Conservation (phyloP, 2,329 filamentous ascomycete species). For the Rutstroemia sp. region DNA sequence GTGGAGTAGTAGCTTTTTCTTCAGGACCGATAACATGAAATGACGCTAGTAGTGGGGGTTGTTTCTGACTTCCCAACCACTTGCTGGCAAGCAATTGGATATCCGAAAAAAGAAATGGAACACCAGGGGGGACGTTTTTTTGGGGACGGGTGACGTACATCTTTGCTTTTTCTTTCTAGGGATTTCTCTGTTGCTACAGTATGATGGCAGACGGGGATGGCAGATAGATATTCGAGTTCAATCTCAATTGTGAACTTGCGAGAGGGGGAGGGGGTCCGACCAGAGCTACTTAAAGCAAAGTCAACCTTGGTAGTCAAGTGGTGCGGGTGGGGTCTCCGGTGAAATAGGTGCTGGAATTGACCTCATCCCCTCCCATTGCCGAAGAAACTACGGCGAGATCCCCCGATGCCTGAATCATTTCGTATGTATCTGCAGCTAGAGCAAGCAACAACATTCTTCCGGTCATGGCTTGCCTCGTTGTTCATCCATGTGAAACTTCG, state of each 20-base stretch:
- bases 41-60: slow-evolving; percentile 17
- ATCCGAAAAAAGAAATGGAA: slow-evolving; percentile 4
- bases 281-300: neutral
- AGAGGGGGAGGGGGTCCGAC: neutral
- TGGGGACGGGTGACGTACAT: neutral
- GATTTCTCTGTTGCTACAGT: no score
- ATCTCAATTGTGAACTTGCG: no score
- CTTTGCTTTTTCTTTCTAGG: neutral
- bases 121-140: neutral
- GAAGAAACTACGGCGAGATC: slow-evolving; percentile 9
- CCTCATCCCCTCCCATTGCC: neutral
- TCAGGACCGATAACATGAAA: slow-evolving; percentile 17
- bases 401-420: neutral
- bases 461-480: neutral
- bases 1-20: slow-evolving; percentile 8
- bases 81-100: slow-evolving; percentile 3
- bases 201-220: no score
- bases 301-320: neutral
- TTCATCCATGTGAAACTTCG: neutral
- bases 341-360: slow-evolving; percentile 2
- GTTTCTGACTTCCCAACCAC: slow-evolving; percentile 6
- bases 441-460: slow-evolving; percentile 2
- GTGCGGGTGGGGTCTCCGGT: slow-evolving; percentile 5
- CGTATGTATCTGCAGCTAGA: neutral
- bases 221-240: neutral